Evolutionary conservation across 2,329 filamentous ascomycete genomes (phyloP).

Genomic region (Talaromyces pinophilus): DNA sequence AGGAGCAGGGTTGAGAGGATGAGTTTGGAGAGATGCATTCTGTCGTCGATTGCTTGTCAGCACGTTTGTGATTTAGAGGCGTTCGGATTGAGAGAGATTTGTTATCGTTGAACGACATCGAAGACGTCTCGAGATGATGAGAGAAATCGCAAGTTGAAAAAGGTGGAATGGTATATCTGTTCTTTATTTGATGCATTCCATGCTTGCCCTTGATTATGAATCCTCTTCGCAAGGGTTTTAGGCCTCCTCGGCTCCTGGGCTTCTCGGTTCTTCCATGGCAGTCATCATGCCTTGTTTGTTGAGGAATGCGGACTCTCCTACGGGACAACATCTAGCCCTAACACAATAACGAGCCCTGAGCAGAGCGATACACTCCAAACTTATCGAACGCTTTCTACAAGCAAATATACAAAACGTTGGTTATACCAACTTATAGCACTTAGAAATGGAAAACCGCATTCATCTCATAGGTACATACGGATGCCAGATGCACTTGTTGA

Average conservation of each 20-base stretch:
- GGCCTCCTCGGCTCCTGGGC: no score
- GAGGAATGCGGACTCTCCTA: not conserved
- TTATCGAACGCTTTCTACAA: not conserved
- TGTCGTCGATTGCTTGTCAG: not conserved
- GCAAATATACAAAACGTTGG: not conserved
- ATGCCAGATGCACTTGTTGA: no score
- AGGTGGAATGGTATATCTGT: constrained; percentile 2
- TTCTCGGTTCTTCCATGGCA: no score
- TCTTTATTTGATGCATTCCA: constrained; percentile 9
- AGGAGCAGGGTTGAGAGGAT: constrained; percentile 10
- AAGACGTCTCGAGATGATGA: not conserved
- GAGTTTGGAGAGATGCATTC: constrained; percentile 8
- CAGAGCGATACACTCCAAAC: not conserved
- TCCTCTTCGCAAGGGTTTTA: not conserved
- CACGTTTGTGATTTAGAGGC: not conserved
- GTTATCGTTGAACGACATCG: not conserved
- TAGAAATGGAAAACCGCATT: not conserved
- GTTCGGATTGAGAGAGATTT: not conserved
- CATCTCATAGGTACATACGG: no score
- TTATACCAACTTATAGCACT: not conserved
- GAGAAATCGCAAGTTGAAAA: not conserved
- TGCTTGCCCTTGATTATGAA: constrained; percentile 1
- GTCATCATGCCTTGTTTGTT: constrained; percentile 5
- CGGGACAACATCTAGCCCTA: not conserved
- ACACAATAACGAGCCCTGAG: not conserved